These are phyloP conservation scores for Ceriops tagal DNA, from an alignment of 345 rosid species.

Conservation along the genomic window DNA sequence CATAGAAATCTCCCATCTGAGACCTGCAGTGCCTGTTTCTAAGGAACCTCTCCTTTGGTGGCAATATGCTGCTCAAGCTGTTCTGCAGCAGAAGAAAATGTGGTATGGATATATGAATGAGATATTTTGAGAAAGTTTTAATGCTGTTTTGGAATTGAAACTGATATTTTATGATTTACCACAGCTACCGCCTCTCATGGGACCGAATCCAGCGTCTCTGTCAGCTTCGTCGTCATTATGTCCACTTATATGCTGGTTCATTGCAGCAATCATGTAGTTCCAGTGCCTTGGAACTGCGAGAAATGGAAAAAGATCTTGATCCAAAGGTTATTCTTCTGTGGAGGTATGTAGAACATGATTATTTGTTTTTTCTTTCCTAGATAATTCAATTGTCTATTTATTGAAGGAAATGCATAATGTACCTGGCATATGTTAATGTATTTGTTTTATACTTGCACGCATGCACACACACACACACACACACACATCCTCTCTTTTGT, in stretches of 20 bases:
- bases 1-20: slow-evolving; percentile 83
- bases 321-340: slow-evolving; percentile 91
- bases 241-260: slow-evolving; percentile 72
- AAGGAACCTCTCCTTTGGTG: slow-evolving; percentile 72
- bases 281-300: slow-evolving; percentile 60
- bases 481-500: too few relatives aligned
- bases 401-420: not conserved
- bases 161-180: slow-evolving; percentile 20
- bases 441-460: too few relatives aligned
- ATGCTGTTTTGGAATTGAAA: slow-evolving; percentile 19
- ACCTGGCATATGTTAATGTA: too few relatives aligned
- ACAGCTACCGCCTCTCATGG: slow-evolving; percentile 89
- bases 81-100: slow-evolving; percentile 72
- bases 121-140: not conserved
- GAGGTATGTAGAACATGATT: slow-evolving; percentile 51
- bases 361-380: not conserved
- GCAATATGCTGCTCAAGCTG: slow-evolving; percentile 90
- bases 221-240: slow-evolving; percentile 80
- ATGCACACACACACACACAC: too few relatives aligned
- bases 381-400: not conserved
- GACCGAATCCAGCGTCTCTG: slow-evolving; percentile 72
- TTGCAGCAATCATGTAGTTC: slow-evolving; percentile 64
- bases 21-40: slow-evolving; percentile 75
- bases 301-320: slow-evolving; percentile 88
- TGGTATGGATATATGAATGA: slow-evolving; percentile 41